Percentiles rank a stretch among this genome's conserved stretches.
Evolutionary conservation across 306 rosid species (phyloP).

Genomic region (Carpinus fangiana): DNA sequence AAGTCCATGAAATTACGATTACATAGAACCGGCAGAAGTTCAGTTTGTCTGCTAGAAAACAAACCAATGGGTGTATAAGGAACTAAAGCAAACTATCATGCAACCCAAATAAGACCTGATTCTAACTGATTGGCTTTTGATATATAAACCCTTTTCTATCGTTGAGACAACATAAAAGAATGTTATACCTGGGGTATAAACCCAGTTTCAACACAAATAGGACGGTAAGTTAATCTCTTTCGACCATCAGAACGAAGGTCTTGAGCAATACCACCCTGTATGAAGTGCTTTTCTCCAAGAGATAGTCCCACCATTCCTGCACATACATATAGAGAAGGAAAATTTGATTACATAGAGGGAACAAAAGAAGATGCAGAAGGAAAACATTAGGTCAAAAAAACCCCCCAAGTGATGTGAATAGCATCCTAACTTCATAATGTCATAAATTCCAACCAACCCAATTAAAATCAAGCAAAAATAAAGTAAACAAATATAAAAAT

Average conservation of each 20-base stretch:
- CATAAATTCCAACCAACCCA: too few species aligned
- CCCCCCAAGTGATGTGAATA: too few species aligned
- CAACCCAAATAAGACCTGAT: background rate
- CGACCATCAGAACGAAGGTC: constrained; percentile 93
- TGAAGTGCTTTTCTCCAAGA: constrained; percentile 63
- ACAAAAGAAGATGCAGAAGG: background rate
- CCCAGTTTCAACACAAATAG: constrained; percentile 72
- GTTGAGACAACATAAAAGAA: background rate
- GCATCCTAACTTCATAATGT: too few species aligned
- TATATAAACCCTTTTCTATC: background rate
- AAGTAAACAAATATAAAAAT: too few species aligned
- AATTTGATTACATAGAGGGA: background rate
- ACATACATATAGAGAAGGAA: background rate
- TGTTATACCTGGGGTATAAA: constrained; percentile 69
- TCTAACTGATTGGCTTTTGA: background rate
- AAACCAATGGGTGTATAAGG: background rate
- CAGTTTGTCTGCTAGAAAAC: background rate
- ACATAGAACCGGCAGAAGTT: background rate
- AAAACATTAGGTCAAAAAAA: too few species aligned
- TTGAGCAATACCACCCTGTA: constrained; percentile 81
- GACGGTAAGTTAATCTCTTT: constrained; percentile 66
- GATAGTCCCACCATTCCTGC: constrained; percentile 75
- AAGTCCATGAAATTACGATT: constrained; percentile 19
- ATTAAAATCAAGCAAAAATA: too few species aligned
- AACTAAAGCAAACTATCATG: background rate